Evolutionary conservation across 176 grass and related monocot species (phyloP), one percentile per base, ranked within the genome.

Genomic region (Melocanna baccifera): DNA sequence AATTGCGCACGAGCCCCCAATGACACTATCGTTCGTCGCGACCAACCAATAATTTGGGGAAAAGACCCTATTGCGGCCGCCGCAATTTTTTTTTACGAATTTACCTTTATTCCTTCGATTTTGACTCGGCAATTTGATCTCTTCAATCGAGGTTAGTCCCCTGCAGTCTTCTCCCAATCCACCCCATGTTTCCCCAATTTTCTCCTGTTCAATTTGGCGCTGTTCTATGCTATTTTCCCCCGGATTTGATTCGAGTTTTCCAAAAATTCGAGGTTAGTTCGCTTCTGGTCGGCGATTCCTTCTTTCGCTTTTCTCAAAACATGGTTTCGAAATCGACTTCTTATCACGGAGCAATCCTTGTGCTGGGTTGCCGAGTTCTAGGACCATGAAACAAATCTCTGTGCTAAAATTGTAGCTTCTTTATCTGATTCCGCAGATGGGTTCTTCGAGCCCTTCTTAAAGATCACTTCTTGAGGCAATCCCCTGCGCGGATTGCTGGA

Each of bases 381-480:
- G 86, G 6, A 23, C 69, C 40, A 41, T 58, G 67, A 53, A 70
- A 70, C 41, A 9, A 59, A 64, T 25, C 32, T 22, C 39, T 15
- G 8, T 55, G 46, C 79, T 90, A 63, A 73, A 28, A 46, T 75
- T 47, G 61, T 9, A 77, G 57, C 55, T 83, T 89, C 29, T 66
- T 82, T 73, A 71, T 90, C 72, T 87, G 82, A 42, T 83, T 42
- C 16, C 36, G 61, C 87, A 92, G 86, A 69, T 70, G 3, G 51
- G 15, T 12, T 40, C 30, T 73, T 4, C 25, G 69, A 16, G 32
- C 34, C 22, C 72, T 58, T 83, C 77, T 81, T 42, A 34, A 72
- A 62, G 83, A 52, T 26, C 51, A 28, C 75, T 68, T 50, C 53
- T 9, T 18, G 52, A 43, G 40, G 46, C 36, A 37, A 64, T 34